Percentiles rank a stretch among this genome's conserved stretches.
phyloP scores from a whole-genome alignment of 257 asterid genomes.

The Rehmannia glutinosa region DNA sequence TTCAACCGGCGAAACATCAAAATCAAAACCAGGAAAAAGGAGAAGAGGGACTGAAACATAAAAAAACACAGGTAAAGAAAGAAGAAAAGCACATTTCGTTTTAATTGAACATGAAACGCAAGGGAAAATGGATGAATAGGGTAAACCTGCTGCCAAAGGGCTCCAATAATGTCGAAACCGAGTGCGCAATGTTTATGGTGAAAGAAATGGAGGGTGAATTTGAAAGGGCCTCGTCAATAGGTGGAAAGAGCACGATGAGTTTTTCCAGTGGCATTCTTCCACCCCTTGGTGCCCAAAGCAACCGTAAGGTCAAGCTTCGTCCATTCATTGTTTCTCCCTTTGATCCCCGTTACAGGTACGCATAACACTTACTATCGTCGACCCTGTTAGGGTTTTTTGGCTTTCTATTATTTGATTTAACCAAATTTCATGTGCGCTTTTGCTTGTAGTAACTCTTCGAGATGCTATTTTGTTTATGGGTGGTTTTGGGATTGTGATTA shows the following conservation, averaged over 20 bases:
- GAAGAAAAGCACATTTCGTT: neutral
- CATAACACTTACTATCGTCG: too few relatives aligned
- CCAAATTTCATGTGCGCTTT: too few relatives aligned
- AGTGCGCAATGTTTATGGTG: conserved; percentile 12
- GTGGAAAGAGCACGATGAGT: conserved; percentile 37
- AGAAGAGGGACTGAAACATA: neutral
- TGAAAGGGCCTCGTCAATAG: conserved; percentile 26
- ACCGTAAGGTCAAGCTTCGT: conserved; percentile 34
- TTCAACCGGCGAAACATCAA: neutral
- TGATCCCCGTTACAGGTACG: conserved; percentile 49
- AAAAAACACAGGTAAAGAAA: neutral
- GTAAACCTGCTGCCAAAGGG: neutral
- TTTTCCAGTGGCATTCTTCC: conserved; percentile 51
- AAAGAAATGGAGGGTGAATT: conserved; percentile 26
- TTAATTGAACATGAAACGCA: neutral
- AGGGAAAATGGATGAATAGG: neutral
- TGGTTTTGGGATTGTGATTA: too few relatives aligned
- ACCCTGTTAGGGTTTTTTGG: too few relatives aligned
- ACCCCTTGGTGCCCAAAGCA: conserved; percentile 53
- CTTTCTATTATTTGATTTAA: too few relatives aligned
- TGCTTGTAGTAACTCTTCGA: too few relatives aligned
- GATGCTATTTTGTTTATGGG: too few relatives aligned
- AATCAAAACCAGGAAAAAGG: neutral
- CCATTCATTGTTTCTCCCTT: conserved; percentile 52
- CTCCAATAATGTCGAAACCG: neutral